These are phyloP conservation scores for Penicillium bialowiezense DNA, from an alignment of 495 filamentous ascomycete species.

Conservation along the genomic window DNA sequence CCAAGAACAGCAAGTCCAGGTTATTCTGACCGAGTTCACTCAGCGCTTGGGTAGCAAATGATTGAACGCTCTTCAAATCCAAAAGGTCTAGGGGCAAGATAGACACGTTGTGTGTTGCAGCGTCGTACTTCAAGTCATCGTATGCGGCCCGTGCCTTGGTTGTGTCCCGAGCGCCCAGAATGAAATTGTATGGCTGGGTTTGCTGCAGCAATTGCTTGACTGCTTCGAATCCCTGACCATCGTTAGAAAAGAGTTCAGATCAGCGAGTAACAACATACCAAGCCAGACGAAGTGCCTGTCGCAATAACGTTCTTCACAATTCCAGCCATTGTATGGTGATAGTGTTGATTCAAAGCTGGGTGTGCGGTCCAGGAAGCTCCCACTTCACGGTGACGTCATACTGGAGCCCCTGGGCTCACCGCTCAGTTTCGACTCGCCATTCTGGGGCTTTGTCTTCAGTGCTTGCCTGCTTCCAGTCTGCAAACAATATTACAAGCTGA, in stretches of 20 bases:
- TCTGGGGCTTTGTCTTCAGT: too few species aligned
- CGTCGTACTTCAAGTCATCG: conserved; percentile 20
- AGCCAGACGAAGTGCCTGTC: conserved; percentile 28
- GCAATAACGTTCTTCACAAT: conserved; percentile 23
- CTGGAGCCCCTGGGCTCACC: too few species aligned
- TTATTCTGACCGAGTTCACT: conserved; percentile 13
- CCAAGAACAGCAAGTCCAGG: conserved; percentile 21
- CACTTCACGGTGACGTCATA: too few species aligned
- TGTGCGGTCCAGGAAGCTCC: neutral
- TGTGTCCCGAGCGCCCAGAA: conserved; percentile 26
- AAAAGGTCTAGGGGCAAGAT: conserved; percentile 24
- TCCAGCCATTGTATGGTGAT: conserved; percentile 6
- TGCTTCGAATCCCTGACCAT: conserved; percentile 33
- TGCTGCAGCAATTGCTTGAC: conserved; percentile 28
- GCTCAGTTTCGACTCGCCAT: too few species aligned
- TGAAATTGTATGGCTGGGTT: conserved; percentile 24
- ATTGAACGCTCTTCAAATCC: conserved; percentile 22
- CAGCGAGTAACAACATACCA: too few species aligned
- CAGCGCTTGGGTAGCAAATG: conserved; percentile 22
- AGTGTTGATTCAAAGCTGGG: neutral
- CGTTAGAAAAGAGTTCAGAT: too few species aligned
- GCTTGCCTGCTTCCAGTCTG: too few species aligned
- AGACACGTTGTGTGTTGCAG: conserved; percentile 16
- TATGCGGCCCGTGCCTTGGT: conserved; percentile 19
- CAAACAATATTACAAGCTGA: too few species aligned